Percentiles rank a stretch among this genome's conserved stretches.
Evolutionary conservation across 2,329 filamentous ascomycete species (phyloP).

Genomic region (Colletotrichum euphorbiae): DNA sequence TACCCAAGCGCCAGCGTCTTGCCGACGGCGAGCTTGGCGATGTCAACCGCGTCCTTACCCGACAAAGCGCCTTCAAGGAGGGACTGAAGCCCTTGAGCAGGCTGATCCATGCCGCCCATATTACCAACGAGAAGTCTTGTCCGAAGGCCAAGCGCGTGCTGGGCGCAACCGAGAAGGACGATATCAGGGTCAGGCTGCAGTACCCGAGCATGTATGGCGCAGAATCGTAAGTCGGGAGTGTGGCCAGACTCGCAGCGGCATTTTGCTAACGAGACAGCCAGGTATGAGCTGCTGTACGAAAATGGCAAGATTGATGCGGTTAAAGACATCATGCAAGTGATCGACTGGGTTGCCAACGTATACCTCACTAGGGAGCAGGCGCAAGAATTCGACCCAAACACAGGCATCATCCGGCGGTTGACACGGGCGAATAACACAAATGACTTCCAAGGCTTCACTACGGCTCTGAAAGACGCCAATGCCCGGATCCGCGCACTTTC

Average conservation of each 20-base stretch:
- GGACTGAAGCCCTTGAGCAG: constrained; percentile 44
- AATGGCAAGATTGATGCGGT: constrained; percentile 84
- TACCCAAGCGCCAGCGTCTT: constrained; percentile 61
- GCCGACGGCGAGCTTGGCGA: constrained; percentile 58
- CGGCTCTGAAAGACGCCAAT: constrained; percentile 83
- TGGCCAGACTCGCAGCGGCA: constrained; percentile 43
- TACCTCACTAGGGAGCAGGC: constrained; percentile 81
- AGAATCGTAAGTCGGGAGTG: constrained; percentile 67
- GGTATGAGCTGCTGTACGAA: constrained; percentile 81
- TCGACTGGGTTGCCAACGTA: constrained; percentile 76
- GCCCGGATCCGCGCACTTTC: constrained; percentile 73
- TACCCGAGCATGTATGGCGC: constrained; percentile 81
- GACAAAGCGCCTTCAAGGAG: constrained; percentile 55
- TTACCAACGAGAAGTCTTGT: constrained; percentile 35
- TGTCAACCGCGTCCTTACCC: constrained; percentile 59
- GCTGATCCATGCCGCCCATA: constrained; percentile 69
- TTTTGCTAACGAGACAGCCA: constrained; percentile 42
- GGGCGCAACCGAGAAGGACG: constrained; percentile 52
- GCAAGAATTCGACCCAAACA: constrained; percentile 75
- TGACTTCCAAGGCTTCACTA: constrained; percentile 75
- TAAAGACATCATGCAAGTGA: constrained; percentile 77
- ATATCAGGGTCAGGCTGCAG: constrained; percentile 76
- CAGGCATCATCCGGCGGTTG: constrained; percentile 80
- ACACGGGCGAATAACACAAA: constrained; percentile 78
- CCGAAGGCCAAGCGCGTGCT: constrained; percentile 37